Conservation (phyloP, 1,284 basidiomycete species). For the Puccinia hordei region DNA sequence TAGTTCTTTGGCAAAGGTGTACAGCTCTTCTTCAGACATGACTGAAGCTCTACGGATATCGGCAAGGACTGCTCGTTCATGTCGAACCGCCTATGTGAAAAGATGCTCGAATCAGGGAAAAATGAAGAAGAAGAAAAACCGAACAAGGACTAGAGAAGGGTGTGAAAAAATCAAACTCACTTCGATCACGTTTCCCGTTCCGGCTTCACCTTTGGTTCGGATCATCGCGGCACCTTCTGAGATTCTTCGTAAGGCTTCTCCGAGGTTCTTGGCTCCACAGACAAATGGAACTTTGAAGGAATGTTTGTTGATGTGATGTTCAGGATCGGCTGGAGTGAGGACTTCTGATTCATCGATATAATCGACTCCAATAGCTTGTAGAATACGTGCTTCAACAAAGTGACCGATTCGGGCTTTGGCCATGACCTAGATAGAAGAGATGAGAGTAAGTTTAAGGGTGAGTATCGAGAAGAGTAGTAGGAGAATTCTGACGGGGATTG, state of each 20-base stretch:
- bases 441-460: slow-evolving; percentile 70
- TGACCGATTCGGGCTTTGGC: slow-evolving; percentile 95
- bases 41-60: slow-evolving; percentile 80
- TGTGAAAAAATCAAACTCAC: no score
- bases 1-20: slow-evolving; percentile 88
- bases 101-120: not conserved
- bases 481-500: slow-evolving; percentile 53
- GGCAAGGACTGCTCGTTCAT: slow-evolving; percentile 78
- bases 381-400: slow-evolving; percentile 93
- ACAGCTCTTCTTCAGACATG: slow-evolving; percentile 86
- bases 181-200: slow-evolving; percentile 97
- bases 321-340: slow-evolving; percentile 81
- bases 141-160: no score
- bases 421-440: slow-evolving; percentile 67
- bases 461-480: slow-evolving; percentile 61
- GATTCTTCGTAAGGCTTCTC: slow-evolving; percentile 90
- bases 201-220: slow-evolving; percentile 95
- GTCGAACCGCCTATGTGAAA: slow-evolving; percentile 73
- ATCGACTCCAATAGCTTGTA: slow-evolving; percentile 91
- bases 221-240: slow-evolving; percentile 94
- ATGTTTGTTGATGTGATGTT: slow-evolving; percentile 73
- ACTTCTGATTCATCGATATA: slow-evolving; percentile 96
- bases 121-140: no score
- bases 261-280: slow-evolving; percentile 67
- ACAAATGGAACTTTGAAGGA: slow-evolving; percentile 71